A percentile compares a stretch with the other conserved stretches of the same genome.
phyloP scores from a whole-genome alignment of 805 yeast species.

The Yarrowia sp. region DNA sequence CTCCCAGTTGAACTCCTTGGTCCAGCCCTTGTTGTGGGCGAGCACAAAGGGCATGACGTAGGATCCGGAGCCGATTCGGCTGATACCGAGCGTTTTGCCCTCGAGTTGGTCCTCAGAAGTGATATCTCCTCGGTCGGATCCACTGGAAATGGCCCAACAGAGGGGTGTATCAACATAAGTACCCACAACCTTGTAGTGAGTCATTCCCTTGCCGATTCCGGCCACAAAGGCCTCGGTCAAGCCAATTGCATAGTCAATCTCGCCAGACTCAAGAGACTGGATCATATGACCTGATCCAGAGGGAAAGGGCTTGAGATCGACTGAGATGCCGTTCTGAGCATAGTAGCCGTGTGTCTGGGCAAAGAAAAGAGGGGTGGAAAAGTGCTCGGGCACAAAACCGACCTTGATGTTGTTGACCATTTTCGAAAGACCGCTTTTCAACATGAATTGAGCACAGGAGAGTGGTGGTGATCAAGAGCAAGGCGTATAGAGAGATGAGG shows the following conservation, averaged over 20 bases:
- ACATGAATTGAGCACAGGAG: constrained; percentile 2
- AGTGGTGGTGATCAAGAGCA: not conserved
- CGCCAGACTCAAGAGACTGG: constrained; percentile 57
- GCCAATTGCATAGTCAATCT: constrained; percentile 74
- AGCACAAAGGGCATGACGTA: constrained; percentile 89
- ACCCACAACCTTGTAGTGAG: constrained; percentile 70
- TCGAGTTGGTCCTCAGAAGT: constrained; percentile 60
- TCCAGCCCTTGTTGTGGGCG: constrained; percentile 66
- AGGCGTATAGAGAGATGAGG: not conserved
- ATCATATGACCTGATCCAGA: constrained; percentile 91
- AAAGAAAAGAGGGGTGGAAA: constrained; percentile 82
- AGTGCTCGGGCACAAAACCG: constrained; percentile 92
- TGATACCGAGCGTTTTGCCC: constrained; percentile 74
- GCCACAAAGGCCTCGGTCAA: constrained; percentile 90
- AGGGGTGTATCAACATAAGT: constrained; percentile 87
- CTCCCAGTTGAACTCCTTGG: constrained; percentile 55
- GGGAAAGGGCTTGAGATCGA: constrained; percentile 70
- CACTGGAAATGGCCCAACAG: constrained; percentile 90
- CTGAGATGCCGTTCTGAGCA: constrained; percentile 56
- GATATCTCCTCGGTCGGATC: constrained; percentile 64
- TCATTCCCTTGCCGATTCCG: constrained; percentile 75
- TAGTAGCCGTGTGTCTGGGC: constrained; percentile 69
- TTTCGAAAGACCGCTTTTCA: constrained; percentile 11
- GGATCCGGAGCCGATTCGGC: constrained; percentile 90
- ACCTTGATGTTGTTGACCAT: constrained; percentile 50